Base-by-base conservation (phyloP, 192 early-diverging fungal genomes). In the Dissophora ornata region DNA sequence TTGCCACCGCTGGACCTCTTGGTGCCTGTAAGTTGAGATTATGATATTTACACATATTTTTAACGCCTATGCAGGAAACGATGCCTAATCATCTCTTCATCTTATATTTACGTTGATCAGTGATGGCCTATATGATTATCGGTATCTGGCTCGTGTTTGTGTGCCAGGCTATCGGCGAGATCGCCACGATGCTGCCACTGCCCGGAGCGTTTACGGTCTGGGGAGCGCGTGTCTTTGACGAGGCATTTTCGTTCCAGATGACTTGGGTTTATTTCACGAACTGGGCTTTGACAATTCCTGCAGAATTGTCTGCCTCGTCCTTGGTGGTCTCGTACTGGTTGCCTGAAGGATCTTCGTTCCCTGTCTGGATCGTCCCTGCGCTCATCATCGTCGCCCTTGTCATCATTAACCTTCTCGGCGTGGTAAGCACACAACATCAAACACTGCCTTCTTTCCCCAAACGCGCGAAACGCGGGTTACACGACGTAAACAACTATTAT, bases 21-120 rank as follows among this genome's bases (percentile, higher is more conserved):
- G 67, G 67, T n/a, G 84, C 89, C 26, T 29, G 67, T 69, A 60
- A 69, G 57, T 58, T n/a, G 34, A 21, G 9, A 33, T 16, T 13
- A 25, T 10, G 30, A 38, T 4, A 44, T 8, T 48, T 6, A n/a
- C 12, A 42, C 15, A 24, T 11, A 18, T 24, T 48, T 7, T 53
- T 28, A 16, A 26, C 44, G 25, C 7, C 2, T 19, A n/a, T n/a
- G n/a, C n/a, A n/a, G n/a, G n/a, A n/a, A 16, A 29, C 16, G 18
- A n/a, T 45, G 26, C 12, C n/a, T 41, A 21, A 15, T 44, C 28
- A 13, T 49, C 33, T 28, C 29, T 47, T 8, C 36, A 45, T 33
- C 42, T 55, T 19, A 13, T 19, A 4, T 26, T 61, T 15, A 10
- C n/a, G n/a, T n/a, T 57, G 32, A 8, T 52, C 50, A 21, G 29